Conservation (phyloP, 352 stramenopile genomes). For the Globisporangium sylvaticum region DNA sequence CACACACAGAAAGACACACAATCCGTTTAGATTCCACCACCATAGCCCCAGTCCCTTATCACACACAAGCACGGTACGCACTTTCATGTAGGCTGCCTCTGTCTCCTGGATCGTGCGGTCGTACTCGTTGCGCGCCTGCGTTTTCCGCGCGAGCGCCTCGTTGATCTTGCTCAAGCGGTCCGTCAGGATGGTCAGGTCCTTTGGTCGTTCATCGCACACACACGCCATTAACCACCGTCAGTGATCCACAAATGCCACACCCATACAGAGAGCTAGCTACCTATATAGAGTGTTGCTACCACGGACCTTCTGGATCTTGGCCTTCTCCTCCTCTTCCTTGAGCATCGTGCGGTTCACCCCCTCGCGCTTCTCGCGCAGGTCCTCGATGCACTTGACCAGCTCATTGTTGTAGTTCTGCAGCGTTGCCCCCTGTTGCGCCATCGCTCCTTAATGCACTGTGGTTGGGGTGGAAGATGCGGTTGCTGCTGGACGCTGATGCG, state of each 20-base stretch:
- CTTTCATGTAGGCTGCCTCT: slow-evolving; percentile 93
- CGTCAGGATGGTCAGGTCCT: slow-evolving; percentile 89
- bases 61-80: slow-evolving; percentile 9
- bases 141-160: slow-evolving; percentile 87
- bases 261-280: background rate
- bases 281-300: background rate
- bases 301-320: slow-evolving; percentile 90
- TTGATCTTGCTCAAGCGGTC: slow-evolving; percentile 91
- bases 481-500: background rate
- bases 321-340: slow-evolving; percentile 93
- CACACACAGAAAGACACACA: too few species aligned
- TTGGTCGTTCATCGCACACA: background rate
- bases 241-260: background rate
- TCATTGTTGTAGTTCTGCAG: slow-evolving; percentile 97
- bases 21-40: too few species aligned
- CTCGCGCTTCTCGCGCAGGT: slow-evolving; percentile 90
- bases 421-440: slow-evolving; percentile 91
- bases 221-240: background rate
- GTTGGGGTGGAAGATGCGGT: background rate
- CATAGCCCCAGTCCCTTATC: too few species aligned
- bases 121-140: slow-evolving; percentile 90
- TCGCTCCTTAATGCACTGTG: slow-evolving; percentile 11
- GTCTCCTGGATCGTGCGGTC: slow-evolving; percentile 94
- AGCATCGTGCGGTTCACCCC: slow-evolving; percentile 91
- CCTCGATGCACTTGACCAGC: slow-evolving; percentile 94